These are phyloP conservation scores for Selaginella tamariscina DNA, from an alignment of 75 land plant species.

Conservation along the genomic window DNA sequence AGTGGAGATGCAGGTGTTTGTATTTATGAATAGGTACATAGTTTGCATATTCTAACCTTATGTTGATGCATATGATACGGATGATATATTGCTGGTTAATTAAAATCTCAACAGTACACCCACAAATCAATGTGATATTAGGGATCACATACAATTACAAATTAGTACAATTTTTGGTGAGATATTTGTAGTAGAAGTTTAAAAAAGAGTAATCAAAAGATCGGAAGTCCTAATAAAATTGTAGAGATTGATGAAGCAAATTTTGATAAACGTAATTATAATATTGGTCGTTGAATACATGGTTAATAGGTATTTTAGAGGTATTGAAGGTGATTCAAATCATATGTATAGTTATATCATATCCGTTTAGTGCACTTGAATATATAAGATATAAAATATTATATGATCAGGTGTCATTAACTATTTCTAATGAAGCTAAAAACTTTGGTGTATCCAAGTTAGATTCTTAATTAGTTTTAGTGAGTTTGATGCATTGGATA, in stretches of 20 bases:
- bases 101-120: background rate
- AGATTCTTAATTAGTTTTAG: too few species aligned
- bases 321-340: background rate
- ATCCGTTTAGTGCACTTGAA: too few species aligned
- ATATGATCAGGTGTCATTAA: too few species aligned
- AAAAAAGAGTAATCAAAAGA: background rate
- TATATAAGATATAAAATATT: too few species aligned
- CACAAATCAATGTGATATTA: background rate
- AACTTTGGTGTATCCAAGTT: too few species aligned
- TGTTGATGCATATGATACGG: background rate
- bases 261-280: background rate
- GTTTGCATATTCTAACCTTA: background rate
- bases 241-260: background rate
- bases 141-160: background rate
- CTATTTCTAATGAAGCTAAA: too few species aligned
- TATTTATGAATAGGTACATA: background rate
- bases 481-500: too few species aligned
- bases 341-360: too few species aligned
- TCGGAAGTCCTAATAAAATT: background rate
- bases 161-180: background rate
- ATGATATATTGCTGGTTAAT: background rate
- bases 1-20: background rate
- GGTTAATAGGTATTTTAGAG: background rate
- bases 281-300: background rate
- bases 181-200: slow-evolving; percentile 2